A percentile compares a stretch with the other conserved stretches of the same genome.
Conservation (phyloP, 306 rosid genomes). For the Vigna nakashimae region DNA sequence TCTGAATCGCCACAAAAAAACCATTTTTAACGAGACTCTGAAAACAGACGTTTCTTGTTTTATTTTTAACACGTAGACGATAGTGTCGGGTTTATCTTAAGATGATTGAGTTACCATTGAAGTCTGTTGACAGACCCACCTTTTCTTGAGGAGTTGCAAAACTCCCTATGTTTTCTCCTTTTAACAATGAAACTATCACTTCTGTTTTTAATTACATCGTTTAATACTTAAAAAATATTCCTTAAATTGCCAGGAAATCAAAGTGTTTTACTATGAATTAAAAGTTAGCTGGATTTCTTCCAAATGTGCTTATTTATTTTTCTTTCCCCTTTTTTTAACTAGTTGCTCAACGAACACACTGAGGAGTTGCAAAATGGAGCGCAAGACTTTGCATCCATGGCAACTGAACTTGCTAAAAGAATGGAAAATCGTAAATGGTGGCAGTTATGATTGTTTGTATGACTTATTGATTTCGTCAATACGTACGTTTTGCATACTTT, state of each 20-base stretch:
- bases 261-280: too few species aligned
- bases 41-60: conserved; percentile 5
- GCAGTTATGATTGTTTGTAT: conserved; percentile 60
- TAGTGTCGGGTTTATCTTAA: conserved; percentile 37
- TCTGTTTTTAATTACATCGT: too few species aligned
- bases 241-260: too few species aligned
- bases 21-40: neutral
- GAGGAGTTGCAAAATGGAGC: conserved; percentile 81
- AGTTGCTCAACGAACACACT: conserved; percentile 67
- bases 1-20: conserved; percentile 15
- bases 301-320: conserved; percentile 12
- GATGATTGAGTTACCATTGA: conserved; percentile 26
- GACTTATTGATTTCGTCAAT: conserved; percentile 21
- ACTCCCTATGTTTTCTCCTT: too few species aligned
- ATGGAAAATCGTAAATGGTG: conserved; percentile 98
- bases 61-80: neutral
- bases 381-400: conserved; percentile 84
- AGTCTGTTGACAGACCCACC: conserved; percentile 1
- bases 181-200: neutral
- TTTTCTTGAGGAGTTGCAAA: too few species aligned
- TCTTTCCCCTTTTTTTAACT: conserved; percentile 37
- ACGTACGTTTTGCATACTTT: neutral
- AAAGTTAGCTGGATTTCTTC: neutral
- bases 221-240: too few species aligned
- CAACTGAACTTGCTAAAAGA: conserved; percentile 73